Evolutionary conservation across 2,329 filamentous ascomycete genomes (phyloP), one percentile per base, ranked within the genome.

Genomic region (Pseudohalonectria lignicola): DNA sequence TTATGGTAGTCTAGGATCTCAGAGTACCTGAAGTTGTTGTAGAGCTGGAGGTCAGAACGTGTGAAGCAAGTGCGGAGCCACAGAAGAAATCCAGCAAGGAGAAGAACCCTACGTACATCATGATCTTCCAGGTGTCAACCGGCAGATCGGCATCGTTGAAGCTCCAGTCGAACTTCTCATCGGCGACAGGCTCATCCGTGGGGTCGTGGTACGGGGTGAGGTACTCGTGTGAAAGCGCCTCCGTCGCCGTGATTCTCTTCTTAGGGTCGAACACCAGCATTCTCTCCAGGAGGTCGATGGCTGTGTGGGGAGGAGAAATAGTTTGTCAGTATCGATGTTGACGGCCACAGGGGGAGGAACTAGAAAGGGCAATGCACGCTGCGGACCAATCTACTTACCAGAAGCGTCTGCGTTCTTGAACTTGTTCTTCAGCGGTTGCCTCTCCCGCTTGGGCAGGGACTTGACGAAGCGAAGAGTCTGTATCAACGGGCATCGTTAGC

Each of bases 91-190:
- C 13, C 19, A 13, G 7, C 3, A 18, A 4, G 28, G 8, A 31
- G 17, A 13, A 42, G 29, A 19, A 60, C 82, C 56, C 71, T 94
- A 2, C 29, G 7, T 32, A 38, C 92, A 98, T 98, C 92, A 96
- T 98, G 58, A 98, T 95, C 69, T 98, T 98, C 92, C 92, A 98
- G n/a, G 88, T 94, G 57, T 98, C 92, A 36, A 96, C 88, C 1
- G 92, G 90, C 41, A 98, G 69, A 56, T 98, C 92, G 34, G 90
- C 92, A 52, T 98, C 92, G 60, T 96, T 96, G 66, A 98, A 98
- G 39, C 88, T 95, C 92, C 92, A 98, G 59, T 98, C 92, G 53
- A 98, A 98, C 66, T 94, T 95, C 69, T 95, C 88, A 44, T 94
- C 86, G 17, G 92, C 86, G 13, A 87, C 80, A 2, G 92, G 92